Percentiles rank a stretch among this genome's conserved stretches.
Evolutionary conservation across 1,139 yeast species (phyloP).

Genomic region (Ogataea hybrid): DNA sequence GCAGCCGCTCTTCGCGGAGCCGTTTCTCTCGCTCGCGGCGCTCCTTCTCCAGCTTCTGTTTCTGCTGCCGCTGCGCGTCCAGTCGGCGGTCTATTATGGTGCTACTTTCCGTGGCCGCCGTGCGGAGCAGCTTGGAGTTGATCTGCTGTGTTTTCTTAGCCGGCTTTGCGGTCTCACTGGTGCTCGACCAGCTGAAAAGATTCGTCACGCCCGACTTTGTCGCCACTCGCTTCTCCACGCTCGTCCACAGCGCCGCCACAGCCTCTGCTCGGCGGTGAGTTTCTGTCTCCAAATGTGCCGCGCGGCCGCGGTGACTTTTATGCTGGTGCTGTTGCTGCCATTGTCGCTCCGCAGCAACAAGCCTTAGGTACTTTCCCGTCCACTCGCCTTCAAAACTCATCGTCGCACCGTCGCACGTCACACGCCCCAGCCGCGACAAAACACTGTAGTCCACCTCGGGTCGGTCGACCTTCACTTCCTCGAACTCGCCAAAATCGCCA

Average conservation of each 20-base stretch:
- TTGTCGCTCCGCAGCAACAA: slow-evolving; percentile 16
- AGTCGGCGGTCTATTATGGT: slow-evolving; percentile 18
- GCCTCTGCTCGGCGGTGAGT: slow-evolving; percentile 7
- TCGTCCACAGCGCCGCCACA: slow-evolving; percentile 24
- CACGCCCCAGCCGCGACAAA: not conserved
- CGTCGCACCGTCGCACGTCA: not conserved
- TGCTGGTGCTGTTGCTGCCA: slow-evolving; percentile 1
- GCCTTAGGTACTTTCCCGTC: slow-evolving; percentile 1
- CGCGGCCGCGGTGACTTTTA: slow-evolving; percentile 1
- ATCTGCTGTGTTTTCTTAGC: slow-evolving; percentile 14
- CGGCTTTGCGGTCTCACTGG: slow-evolving; percentile 4
- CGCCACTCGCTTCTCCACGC: slow-evolving; percentile 24
- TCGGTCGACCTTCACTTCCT: slow-evolving; percentile 7
- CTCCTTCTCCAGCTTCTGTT: slow-evolving; percentile 15
- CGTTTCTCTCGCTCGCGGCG: slow-evolving; percentile 21
- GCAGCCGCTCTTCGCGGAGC: slow-evolving; percentile 15
- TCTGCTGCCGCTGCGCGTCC: slow-evolving; percentile 12
- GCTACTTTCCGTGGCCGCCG: slow-evolving; percentile 15
- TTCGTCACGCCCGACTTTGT: slow-evolving; percentile 10
- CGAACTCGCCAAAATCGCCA: slow-evolving; percentile 25
- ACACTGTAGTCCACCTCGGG: not conserved
- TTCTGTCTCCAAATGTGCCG: slow-evolving; percentile 7
- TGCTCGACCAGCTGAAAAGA: slow-evolving; percentile 25
- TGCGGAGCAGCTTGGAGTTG: slow-evolving; percentile 18
- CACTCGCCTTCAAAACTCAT: not conserved